Evolutionary conservation across 495 filamentous ascomycete species (phyloP).

Genomic region (Aspergillus hancockii): DNA sequence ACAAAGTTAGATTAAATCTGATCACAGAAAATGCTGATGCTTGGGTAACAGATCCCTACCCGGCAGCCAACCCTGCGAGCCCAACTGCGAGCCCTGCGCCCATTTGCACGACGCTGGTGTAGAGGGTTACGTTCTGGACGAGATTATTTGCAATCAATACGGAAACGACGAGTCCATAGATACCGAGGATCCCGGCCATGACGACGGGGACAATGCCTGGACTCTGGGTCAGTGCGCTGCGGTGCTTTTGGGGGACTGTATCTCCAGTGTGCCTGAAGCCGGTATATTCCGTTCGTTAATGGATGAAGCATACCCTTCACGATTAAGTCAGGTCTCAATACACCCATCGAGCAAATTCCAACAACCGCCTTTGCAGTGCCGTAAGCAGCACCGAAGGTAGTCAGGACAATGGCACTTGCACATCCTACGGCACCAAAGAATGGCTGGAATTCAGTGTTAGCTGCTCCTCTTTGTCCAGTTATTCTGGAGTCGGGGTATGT

Average conservation of each 20-base stretch:
- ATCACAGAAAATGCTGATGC: not conserved
- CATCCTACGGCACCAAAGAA: slow-evolving; percentile 99
- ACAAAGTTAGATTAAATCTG: not conserved
- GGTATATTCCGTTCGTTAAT: no score
- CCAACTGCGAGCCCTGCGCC: slow-evolving; percentile 96
- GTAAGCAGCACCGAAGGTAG: slow-evolving; percentile 96
- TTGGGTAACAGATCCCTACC: slow-evolving; percentile 46
- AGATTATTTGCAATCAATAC: slow-evolving; percentile 94
- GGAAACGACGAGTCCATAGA: slow-evolving; percentile 98
- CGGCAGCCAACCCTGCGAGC: slow-evolving; percentile 94
- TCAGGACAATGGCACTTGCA: slow-evolving; percentile 97
- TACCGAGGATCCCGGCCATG: slow-evolving; percentile 99
- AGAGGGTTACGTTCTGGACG: slow-evolving; percentile 78
- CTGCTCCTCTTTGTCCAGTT: not conserved
- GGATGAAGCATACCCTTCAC: slow-evolving; percentile 83
- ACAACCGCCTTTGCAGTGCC: slow-evolving; percentile 99
- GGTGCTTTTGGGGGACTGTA: not conserved
- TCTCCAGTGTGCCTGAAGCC: no score
- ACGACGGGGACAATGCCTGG: slow-evolving; percentile 98
- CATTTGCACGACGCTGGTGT: slow-evolving; percentile 94
- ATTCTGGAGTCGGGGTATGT: not conserved
- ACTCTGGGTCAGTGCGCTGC: slow-evolving; percentile 14
- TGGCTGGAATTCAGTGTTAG: slow-evolving; percentile 55
- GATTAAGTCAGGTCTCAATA: slow-evolving; percentile 94
- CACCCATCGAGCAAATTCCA: slow-evolving; percentile 97